Conservation (phyloP, 306 rosid species). For the Prunus armeniaca region DNA sequence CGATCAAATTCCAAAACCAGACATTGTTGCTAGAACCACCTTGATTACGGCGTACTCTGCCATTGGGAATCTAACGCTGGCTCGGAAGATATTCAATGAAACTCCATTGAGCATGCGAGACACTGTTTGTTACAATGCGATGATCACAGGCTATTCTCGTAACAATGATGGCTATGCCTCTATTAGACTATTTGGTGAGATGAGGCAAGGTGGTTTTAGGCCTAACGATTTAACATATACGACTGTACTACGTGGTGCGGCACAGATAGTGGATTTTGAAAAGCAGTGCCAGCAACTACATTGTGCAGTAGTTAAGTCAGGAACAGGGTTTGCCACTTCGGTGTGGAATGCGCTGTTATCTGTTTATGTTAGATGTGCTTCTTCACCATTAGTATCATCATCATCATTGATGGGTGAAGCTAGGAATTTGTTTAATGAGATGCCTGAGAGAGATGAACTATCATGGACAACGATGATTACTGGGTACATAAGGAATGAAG, state of each 20-base stretch:
- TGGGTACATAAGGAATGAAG: slow-evolving; percentile 17
- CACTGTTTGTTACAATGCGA: no score
- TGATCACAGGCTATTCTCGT: background rate
- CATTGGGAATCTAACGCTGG: no score
- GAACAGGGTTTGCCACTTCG: background rate
- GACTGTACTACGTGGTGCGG: background rate
- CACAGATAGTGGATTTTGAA: slow-evolving; percentile 12
- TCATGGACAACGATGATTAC: slow-evolving; percentile 26
- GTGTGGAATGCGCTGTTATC: slow-evolving; percentile 17
- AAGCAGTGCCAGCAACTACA: slow-evolving; percentile 25
- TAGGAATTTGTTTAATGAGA: slow-evolving; percentile 28
- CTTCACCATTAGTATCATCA: slow-evolving; percentile 1
- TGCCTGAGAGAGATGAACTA: slow-evolving; percentile 17
- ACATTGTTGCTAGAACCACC: no score
- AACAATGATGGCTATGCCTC: slow-evolving; percentile 25
- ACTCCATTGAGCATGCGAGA: no score
- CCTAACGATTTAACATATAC: slow-evolving; percentile 14
- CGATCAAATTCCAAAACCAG: no score
- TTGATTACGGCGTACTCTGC: no score
- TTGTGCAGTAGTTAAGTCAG: slow-evolving; percentile 19
- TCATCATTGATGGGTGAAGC: slow-evolving; percentile 14
- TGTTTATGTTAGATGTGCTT: slow-evolving; percentile 26
- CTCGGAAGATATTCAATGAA: no score
- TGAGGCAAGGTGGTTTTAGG: slow-evolving; percentile 9
- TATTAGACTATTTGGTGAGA: slow-evolving; percentile 4